These are phyloP conservation scores for Diplogelasinospora grovesii DNA, from an alignment of 495 filamentous ascomycete species.

Conservation along the genomic window DNA sequence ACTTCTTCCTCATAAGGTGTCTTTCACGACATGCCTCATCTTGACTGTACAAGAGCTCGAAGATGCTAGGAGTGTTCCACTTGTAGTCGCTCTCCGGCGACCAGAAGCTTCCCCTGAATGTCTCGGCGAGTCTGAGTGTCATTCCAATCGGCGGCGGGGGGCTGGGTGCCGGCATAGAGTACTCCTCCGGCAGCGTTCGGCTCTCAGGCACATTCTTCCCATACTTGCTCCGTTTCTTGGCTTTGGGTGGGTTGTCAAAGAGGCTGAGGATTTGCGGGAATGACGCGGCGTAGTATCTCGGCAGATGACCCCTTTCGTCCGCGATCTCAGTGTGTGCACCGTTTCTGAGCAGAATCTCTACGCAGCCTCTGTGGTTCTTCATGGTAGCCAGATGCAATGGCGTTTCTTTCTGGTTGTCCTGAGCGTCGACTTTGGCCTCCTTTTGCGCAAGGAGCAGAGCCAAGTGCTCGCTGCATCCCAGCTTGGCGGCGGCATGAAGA, in stretches of 20 bases:
- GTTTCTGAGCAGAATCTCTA: background rate
- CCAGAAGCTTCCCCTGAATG: conserved; percentile 7
- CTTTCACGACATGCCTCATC: background rate
- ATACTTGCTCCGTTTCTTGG: background rate
- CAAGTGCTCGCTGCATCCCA: background rate
- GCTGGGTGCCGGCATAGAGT: background rate
- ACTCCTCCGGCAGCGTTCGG: background rate
- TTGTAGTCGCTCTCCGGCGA: background rate
- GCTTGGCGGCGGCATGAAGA: conserved; percentile 3
- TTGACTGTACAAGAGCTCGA: background rate
- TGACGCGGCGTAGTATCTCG: conserved; percentile 5
- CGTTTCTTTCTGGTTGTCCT: background rate
- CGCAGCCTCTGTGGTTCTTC: background rate
- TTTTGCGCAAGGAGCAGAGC: conserved; percentile 4
- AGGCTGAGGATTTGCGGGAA: background rate
- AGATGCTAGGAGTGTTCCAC: background rate
- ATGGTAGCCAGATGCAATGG: conserved; percentile 3
- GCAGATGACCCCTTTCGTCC: conserved; percentile 7
- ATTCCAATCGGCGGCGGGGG: background rate
- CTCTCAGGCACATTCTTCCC: background rate
- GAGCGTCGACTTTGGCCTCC: background rate
- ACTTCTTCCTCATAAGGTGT: background rate
- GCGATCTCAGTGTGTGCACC: conserved; percentile 5
- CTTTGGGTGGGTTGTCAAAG: conserved; percentile 6
- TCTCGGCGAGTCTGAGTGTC: background rate